Percentiles rank a stretch among this genome's conserved stretches.
phyloP scores from a whole-genome alignment of 305 asterid genomes.

The Euphrasia arctica region DNA sequence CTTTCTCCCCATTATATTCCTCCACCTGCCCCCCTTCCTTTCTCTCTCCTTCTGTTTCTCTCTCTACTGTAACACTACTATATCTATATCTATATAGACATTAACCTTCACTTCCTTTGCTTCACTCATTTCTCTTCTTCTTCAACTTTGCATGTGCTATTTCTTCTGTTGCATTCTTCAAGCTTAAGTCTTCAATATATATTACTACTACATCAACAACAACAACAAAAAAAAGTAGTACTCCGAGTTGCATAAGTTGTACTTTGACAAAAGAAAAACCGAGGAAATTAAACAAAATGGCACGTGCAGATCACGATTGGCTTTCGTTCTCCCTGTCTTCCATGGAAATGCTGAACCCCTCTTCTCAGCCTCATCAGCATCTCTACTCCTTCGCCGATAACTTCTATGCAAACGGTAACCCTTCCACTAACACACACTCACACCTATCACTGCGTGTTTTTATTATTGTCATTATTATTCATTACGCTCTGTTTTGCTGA shows the following conservation, averaged over 20 bases:
- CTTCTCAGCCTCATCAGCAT: constrained; percentile 49
- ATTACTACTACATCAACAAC: background rate
- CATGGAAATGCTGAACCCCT: constrained; percentile 61
- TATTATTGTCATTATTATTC: background rate
- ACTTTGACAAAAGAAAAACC: background rate
- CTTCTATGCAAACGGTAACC: constrained; percentile 72
- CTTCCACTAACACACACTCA: background rate
- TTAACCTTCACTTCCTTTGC: background rate
- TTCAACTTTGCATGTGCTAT: constrained; percentile 35
- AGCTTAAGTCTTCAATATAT: background rate
- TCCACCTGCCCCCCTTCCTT: constrained; percentile 48
- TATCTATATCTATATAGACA: too few species aligned
- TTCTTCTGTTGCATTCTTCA: constrained; percentile 14
- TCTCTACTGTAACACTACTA: constrained; percentile 23
- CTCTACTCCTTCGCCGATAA: constrained; percentile 69
- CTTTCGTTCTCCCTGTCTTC: constrained; percentile 82
- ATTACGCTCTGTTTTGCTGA: constrained; percentile 44
- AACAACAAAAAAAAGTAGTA: background rate
- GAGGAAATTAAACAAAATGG: constrained; percentile 39
- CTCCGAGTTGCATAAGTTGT: background rate
- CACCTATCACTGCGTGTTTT: background rate
- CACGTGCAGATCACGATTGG: constrained; percentile 73
- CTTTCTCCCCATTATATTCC: constrained; percentile 24
- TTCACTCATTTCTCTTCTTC: constrained; percentile 17
- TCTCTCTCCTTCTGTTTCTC: background rate